Conservation (phyloP, 768 basidiomycete species). For the Candolleomyces eurysporus region DNA sequence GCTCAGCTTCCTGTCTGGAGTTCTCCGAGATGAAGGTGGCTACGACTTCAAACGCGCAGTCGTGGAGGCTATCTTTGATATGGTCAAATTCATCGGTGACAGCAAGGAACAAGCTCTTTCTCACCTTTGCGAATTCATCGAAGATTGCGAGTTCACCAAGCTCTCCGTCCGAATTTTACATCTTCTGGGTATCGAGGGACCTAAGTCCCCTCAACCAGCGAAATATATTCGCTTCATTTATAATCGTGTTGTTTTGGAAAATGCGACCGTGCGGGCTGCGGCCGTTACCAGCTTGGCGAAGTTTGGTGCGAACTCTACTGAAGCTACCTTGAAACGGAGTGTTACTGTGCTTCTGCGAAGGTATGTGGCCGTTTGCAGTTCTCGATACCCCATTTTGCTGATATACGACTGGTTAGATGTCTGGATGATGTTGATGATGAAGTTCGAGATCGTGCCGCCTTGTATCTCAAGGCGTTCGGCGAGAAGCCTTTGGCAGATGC, state of each 20-base stretch:
- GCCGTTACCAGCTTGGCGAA: constrained; percentile 94
- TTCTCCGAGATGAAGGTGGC: constrained; percentile 96
- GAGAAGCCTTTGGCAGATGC: constrained; percentile 77
- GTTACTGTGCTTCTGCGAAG: constrained; percentile 84
- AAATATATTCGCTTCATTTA: constrained; percentile 99
- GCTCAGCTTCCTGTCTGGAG: constrained; percentile 95
- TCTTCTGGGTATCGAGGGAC: constrained; percentile 93
- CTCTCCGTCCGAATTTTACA: constrained; percentile 96
- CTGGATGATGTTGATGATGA: constrained; percentile 99
- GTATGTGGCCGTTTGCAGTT: constrained; percentile 36
- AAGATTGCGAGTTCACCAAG: constrained; percentile 99
- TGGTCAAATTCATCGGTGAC: constrained; percentile 97
- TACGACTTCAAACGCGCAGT: constrained; percentile 99
- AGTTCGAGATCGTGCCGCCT: constrained; percentile 94
- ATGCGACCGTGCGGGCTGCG: constrained; percentile 95
- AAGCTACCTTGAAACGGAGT: constrained; percentile 76
- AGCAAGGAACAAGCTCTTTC: constrained; percentile 97
- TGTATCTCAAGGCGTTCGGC: constrained; percentile 85
- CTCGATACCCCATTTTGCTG: constrained; percentile 6
- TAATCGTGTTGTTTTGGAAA: constrained; percentile 98
- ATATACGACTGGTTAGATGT: constrained; percentile 52
- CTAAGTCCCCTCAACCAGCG: constrained; percentile 92
- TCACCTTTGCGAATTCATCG: constrained; percentile 98
- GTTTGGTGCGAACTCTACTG: constrained; percentile 89
- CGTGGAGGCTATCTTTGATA: constrained; percentile 99